Evolutionary conservation across 2,329 filamentous ascomycete species (phyloP), one percentile per base, ranked within the genome.

Genomic region (Aspergillus alliaceus): DNA sequence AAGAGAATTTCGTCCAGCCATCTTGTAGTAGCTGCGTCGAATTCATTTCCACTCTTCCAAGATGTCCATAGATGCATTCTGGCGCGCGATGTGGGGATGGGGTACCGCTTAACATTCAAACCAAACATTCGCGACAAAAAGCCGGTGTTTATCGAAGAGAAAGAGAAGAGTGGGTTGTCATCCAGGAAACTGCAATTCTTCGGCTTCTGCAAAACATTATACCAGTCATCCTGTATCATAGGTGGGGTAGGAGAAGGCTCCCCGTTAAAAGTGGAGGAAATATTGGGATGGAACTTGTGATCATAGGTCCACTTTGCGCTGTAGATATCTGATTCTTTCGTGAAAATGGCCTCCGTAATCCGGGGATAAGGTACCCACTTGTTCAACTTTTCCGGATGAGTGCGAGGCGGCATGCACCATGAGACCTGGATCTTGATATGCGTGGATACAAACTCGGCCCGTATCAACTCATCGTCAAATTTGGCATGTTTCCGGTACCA

Each of bases 321-420:
- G 58, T 80, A 84, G 2, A 82, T 77, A 59, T 84, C 78, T 6
- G 79, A 69, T 6, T 77, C 80, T 58, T 83, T 77, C 3, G 82
- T 78, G 56, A 84, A 84, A 0, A 78, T 83, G 4, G 82, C 82
- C 66, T 83, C 79, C 4, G 78, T 82, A 2, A 84, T 79, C 51
- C 81, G 80, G n/a, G 81, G 77, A 60, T 82, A 80, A 6, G 82
- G 82, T 51, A 84, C 83, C 80, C 82, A 84, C 51, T 77, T 75
- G 48, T 84, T 79, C 56, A 80, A 72, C 66, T 80, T 82, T 59
- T 82, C 78, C 3, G 79, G 76, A 60, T 79, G 78, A 18, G 75
- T 76, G 27, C 76, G 72, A 2, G 81, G 80, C 54, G 81, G 80
- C 29, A 79, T 79, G 62, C 78, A 81, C 82, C 82, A 84, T 24